Evolutionary conservation across 1,284 basidiomycete genomes (phyloP), one percentile per base, ranked within the genome.

Genomic region (Moesziomyces sp.): DNA sequence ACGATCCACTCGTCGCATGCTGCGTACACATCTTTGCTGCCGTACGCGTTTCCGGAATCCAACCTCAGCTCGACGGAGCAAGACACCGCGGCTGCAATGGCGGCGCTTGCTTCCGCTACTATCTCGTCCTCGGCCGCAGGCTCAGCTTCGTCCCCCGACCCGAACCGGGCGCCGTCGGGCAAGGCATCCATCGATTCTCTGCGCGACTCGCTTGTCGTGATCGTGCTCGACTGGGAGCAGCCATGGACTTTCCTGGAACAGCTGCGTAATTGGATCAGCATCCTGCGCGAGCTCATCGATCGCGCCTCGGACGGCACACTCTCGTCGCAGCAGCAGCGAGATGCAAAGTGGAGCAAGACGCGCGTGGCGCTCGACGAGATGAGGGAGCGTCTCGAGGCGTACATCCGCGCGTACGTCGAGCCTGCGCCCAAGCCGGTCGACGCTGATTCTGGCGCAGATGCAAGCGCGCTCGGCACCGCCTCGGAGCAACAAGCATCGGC

Each of bases 141-240:
- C 24, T 42, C 55, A 4, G 28, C 52, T 5, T 46, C 55, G 18
- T 24, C 51, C 16, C 18, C 30, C n/a, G 38, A 44, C 10, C 30
- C 43, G 7, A 50, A 38, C 23, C 46, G 51, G 16, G 16, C 45
- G n/a, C 19, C 50, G 14, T 19, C 55, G 13, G 51, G 66, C 1
- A 66, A 52, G 10, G 60, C 75, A 3, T 77, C 78, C 14, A 65
- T 80, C 56, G 65, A 61, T 18, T 87, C 89, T 6, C 84, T 94
- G 10, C 87, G 90, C 40, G 91, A 96, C 78, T 92, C 93, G 0
- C 87, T 94, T 14, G 89, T 94, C 50, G 86, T 97, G 76, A 92
- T 98, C 76, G 89, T 91, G 0, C 87, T 98, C n/a, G 96, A 99
- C 84, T 98, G 95, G 96, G 94, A 93, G 74, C 89, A 89, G 75